Base-by-base conservation (phyloP, 1,284 basidiomycete genomes). In the Cryptococcus sp. region DNA sequence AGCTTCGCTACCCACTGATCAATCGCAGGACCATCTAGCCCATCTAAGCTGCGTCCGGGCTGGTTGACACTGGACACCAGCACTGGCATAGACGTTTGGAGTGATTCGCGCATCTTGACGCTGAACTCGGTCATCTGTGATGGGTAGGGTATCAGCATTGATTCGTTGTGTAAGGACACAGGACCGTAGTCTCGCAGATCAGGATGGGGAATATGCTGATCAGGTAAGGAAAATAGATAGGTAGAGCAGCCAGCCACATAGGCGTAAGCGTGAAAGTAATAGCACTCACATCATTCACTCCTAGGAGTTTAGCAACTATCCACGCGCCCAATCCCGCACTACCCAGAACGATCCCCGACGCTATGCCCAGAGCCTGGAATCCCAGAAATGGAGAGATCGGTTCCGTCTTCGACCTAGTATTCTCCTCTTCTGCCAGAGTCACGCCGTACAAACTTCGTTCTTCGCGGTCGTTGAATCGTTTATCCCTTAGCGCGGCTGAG, bases 71-170 rank as follows among this genome's bases (percentile, higher is more conserved):
- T 54, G 23, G 47, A 19, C 13, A 56, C 41, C 16, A 69, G 41
- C 3, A 19, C 65, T 11, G 73, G 74, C 65, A 70, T 63, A 5
- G 60, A 47, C 1, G 57, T 40, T n/a, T 65, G 62, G 11, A 76
- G 58, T 10, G 53, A 57, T 35, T 70, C 69, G 22, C 70, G 53
- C 67, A 74, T 71, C 42, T 63, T 66, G 15, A 54, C 25, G 5
- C 67, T 55, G 53, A 76, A 73, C 47, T 71, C 71, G 23, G 62
- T 57, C 69, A 73, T 72, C 74, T 75, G 59, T 6, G n/a, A 47
- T 19, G 39, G 41, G 4, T 5, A 44, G 5, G 41, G n/a, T 45
- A 45, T 17, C 42, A 23, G 23, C 48, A 50, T 22, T 23, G 19
- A 3, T 1, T 27, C 23, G 13, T 11, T 10, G 13, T 5, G n/a